phyloP scores from a whole-genome alignment of 805 yeast genomes.

The Candida awuae region DNA sequence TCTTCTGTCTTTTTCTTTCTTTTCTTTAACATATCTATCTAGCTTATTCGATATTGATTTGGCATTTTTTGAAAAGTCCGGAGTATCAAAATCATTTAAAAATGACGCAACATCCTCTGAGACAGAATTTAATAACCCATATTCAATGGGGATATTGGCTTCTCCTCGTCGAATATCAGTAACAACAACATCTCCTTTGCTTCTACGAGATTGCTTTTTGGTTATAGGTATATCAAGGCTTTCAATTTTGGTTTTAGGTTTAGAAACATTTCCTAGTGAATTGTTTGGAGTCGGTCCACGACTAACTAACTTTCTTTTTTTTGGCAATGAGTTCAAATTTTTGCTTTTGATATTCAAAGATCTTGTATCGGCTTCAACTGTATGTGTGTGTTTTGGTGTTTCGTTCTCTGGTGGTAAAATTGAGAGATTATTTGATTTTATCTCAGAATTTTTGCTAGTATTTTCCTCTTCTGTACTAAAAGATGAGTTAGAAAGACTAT shows the following conservation, averaged over 20 bases:
- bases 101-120: neutral
- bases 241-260: neutral
- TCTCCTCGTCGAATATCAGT: neutral
- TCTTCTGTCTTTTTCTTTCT: neutral
- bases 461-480: neutral
- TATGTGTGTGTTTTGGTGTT: neutral
- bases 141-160: neutral
- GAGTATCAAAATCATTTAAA: neutral
- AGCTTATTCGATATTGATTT: too few species aligned
- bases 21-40: neutral
- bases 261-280: neutral
- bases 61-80: neutral
- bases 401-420: neutral
- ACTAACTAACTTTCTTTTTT: neutral
- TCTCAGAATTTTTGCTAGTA: neutral
- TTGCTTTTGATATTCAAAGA: neutral
- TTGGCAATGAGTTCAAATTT: too few species aligned
- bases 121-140: neutral
- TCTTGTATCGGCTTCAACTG: neutral
- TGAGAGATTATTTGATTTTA: neutral
- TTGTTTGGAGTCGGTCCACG: neutral
- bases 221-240: neutral
- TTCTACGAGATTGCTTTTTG: neutral
- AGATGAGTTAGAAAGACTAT: neutral
- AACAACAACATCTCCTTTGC: neutral